Base-by-base conservation (phyloP, 106 monocot genomes). In the Allium sativum region DNA sequence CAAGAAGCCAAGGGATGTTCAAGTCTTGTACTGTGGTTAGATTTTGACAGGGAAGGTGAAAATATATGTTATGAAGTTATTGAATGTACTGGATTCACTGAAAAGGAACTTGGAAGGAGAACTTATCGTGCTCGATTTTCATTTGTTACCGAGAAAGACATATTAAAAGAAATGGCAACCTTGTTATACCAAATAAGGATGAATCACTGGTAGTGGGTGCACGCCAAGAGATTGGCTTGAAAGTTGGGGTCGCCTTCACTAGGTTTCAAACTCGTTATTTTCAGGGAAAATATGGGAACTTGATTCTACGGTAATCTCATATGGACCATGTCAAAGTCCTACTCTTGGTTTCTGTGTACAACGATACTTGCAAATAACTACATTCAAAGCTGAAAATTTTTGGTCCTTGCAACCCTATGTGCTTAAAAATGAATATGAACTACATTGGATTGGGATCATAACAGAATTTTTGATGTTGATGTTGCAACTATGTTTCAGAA, bases 21-120 rank as follows among this genome's bases (percentile, higher is more conserved):
- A 48, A 84, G 77, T 67, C 64, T 95, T 59, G 71, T 95, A 63
- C 72, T 95, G 21, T 95, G 94, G 94, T 82, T 95, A 61, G 94
- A 95, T 74, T 95, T 89, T 75, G 94, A 95, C 54, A 83, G 94
- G 42, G 94, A 95, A 79, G 94, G 94, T 68, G 94, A 95, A 84
- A 95, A 95, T 65, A 95, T 95, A 69, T 95, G 89, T 70, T 90
- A 76, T 70, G 94, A 95, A 95, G 95, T 96, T 76, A 84, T 96
- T 46, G 81, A 90, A 54, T 90, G 90, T 61, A 87, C 82, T 15
- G 90, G 95, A 52, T 77, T 96, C 21, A 57, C 66, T 73, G 84
- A 82, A 70, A 61, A 44, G 60, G 84, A 76, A 17, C 40, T 61
- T 52, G 82, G 87, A 44, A 82, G 68, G 70, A 81, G 66, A 72